Base-by-base conservation (phyloP, 805 yeast species). In the Saccharomycopsis javanensis region DNA sequence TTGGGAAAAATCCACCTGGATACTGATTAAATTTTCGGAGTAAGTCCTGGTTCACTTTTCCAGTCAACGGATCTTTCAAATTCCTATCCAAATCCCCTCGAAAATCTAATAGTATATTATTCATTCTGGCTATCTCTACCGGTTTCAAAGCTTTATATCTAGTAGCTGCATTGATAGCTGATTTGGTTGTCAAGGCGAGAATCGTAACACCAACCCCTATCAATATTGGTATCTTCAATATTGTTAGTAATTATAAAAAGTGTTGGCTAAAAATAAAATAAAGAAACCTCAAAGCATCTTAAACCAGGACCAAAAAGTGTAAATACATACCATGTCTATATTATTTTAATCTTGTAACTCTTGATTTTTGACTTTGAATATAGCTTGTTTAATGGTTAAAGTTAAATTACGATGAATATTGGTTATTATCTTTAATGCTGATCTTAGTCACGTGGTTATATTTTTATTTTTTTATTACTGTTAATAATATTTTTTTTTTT, bases 1-100 rank as follows among this genome's bases (percentile, higher is more conserved):
- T 74, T 4, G 68, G 66, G n/a, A 78, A 75, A 65, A 86, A 86
- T 0, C 88, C 82, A 15, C 95, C 95, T 16, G 71, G 74, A 48
- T 68, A 77, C 59, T 71, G 69, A 48, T 72, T 69, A 59, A 74
- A 76, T 55, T 57, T 64, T 50, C 61, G 58, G 42, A 66, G 57
- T 3, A 70, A 58, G 3, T 67, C 59, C 28, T 62, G 30, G 20
- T 64, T 60, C 4, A 65, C 57, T 42, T 60, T 59, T 10, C 60
- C 61, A 46, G 63, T 54, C 13, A 58, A 50, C 11, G 48, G 48
- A 53, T 51, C 57, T 27, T 57, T 51, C 16, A 59, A 59, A 33
- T 59, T 50, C 30, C 52, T 57, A 30, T 62, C 35, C 25, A 55
- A 46, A 57, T 53, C 53, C 53, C 60, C 53, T 20, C 48, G 8